A percentile compares a stretch with the other conserved stretches of the same genome.
Evolutionary conservation across 257 asterid species (phyloP).

Genomic region (Nicotiana benthamiana): DNA sequence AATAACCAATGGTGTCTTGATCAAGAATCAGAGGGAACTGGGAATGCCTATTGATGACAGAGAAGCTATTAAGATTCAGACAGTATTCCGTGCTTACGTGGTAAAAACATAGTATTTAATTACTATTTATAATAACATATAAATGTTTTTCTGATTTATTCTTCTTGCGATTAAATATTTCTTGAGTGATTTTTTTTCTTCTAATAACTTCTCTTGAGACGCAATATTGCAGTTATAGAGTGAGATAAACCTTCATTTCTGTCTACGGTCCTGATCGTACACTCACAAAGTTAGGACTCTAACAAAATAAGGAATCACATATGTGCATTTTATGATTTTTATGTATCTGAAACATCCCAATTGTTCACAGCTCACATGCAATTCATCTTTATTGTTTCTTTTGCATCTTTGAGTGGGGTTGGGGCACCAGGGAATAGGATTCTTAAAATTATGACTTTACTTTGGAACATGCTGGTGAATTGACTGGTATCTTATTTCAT

Average conservation of each 20-base stretch:
- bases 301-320: background rate
- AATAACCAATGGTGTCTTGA: constrained; percentile 22
- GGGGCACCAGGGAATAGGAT: background rate
- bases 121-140: background rate
- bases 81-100: constrained; percentile 59
- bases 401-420: background rate
- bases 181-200: background rate
- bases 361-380: background rate
- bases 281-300: background rate
- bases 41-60: constrained; percentile 40
- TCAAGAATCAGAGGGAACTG: constrained; percentile 16
- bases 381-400: background rate
- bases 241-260: background rate
- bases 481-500: background rate
- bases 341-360: background rate
- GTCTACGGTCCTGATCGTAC: background rate
- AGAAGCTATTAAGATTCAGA: constrained; percentile 81
- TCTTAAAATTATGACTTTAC: background rate
- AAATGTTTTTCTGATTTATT: background rate
- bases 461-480: background rate
- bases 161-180: background rate
- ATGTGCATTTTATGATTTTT: background rate
- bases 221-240: background rate
- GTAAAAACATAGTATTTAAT: background rate
- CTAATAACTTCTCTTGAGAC: background rate